Base-by-base conservation (phyloP, 2,329 filamentous ascomycete species). In the Hypoxylon sp. region DNA sequence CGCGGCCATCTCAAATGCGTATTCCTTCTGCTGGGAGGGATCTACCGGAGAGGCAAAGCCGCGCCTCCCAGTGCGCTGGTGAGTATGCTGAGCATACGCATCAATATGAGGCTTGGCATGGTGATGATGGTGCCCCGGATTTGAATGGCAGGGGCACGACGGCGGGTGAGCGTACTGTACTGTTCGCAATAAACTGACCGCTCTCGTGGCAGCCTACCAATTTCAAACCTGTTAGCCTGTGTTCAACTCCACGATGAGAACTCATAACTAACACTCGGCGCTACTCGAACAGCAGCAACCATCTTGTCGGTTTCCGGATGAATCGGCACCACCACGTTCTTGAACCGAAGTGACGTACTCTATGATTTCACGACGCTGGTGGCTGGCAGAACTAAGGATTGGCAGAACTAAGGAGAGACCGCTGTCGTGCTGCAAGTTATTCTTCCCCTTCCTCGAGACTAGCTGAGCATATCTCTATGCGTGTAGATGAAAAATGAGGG, bases 1-100 rank as follows among this genome's bases (percentile, higher is more conserved):
- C 1, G 95, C 93, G 0, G 95, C 95, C 94, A 99, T 97, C 78
- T 99, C 95, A 75, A 99, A 99, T 13, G 95, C 95, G 80, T 99
- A 99, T 77, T 99, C 95, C 77, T 96, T 97, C 73, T 93, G 87
- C 68, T 88, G 86, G 2, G 86, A 85, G 7, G 84, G 79, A 72
- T 93, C 89, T 26, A 91, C 80, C 0, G 94, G 92, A 0, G 92
- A 94, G n/a, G 92, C 93, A 77, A 86, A 89, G 51, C 81, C 82
- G 32, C 87, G 79, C 68, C 68, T 77, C 61, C 68, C 73, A 65
- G 64, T 74, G 19, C 44, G 55, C 19, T 77, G 74, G 49, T 80
- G 68, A 26, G 73, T 77, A 58, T 80, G 82, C 20, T 83, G 83
- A 15, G 82, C 78, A 56, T 73, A 76, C 26, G 65, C 59, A 26